Base-by-base conservation (phyloP, 2,329 filamentous ascomycete species). In the Fusarium tjaetaba region DNA sequence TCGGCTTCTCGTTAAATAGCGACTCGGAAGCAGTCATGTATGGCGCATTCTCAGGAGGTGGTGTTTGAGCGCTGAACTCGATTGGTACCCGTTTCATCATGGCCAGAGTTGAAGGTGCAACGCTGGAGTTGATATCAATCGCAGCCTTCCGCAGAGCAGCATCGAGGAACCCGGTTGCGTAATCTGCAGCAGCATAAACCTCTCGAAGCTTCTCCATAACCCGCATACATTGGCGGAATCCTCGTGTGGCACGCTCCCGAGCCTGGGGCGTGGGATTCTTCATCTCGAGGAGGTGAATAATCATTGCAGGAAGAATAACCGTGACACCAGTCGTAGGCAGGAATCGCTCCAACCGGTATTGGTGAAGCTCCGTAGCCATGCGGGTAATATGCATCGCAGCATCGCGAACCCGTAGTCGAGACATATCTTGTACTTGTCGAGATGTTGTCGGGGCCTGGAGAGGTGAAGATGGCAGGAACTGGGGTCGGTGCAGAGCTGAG, bases 151-250 rank as follows among this genome's bases (percentile, higher is more conserved):
- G 91, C 71, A 97, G 93, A 2, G 95, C 94, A 3, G 95, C 94
- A 80, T 97, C 94, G n/a, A 98, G 87, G 85, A 98, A 98, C 5
- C 94, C 94, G 2, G 94, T 96, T n/a, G 94, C 95, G 78, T 96
- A 97, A 81, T 98, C 95, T n/a, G 96, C 96, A 0, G 95, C 95
- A 1, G 95, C 92, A 79, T 98, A 98, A 36, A 95, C 94, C 79
- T 97, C 94, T 42, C 95, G 91, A 24, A 98, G 87, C 72, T 92
- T 92, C 80, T 95, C 92, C 86, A 98, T 93, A 67, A 97, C 94
- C 52, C 92, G 89, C 94, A 98, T 97, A 84, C 96, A 98, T 80
- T 95, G 92, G 76, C 92, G 93, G 85, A 97, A 97, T 26, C 94
- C 94, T 65, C 92, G 89, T 30, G 95, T 88, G 52, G 94, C 95